A percentile compares a stretch with the other conserved stretches of the same genome.
Evolutionary conservation across 257 asterid genomes (phyloP).

Genomic region (Solanum okadae): DNA sequence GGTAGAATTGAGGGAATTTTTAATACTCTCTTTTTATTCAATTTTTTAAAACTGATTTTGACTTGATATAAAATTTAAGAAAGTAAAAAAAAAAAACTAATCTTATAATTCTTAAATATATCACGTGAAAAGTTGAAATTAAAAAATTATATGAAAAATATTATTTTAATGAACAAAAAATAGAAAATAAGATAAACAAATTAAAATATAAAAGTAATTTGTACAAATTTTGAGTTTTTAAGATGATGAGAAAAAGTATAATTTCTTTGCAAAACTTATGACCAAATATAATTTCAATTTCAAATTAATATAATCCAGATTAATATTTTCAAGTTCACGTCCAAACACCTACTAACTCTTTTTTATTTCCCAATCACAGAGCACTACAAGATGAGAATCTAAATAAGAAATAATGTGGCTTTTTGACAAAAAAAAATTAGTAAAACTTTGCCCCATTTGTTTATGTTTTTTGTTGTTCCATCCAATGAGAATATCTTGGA

Average conservation of each 20-base stretch:
- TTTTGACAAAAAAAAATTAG: constrained; percentile 22
- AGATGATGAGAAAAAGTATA: neutral
- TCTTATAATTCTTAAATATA: too few species aligned
- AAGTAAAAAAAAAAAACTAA: too few species aligned
- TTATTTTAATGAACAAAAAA: too few species aligned
- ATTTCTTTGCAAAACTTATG: neutral
- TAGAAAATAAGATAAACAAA: neutral
- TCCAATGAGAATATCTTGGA: constrained; percentile 17
- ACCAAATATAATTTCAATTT: neutral
- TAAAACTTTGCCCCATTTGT: neutral
- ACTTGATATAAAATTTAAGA: too few species aligned
- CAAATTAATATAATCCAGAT: neutral
- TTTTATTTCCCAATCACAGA: constrained; percentile 48
- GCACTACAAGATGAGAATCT: constrained; percentile 83
- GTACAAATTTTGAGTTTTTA: neutral
- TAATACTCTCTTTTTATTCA: too few species aligned
- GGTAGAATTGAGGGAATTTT: neutral
- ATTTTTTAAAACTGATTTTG: neutral
- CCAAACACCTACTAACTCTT: neutral
- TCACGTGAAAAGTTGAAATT: too few species aligned
- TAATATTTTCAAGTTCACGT: neutral
- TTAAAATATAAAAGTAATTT: neutral
- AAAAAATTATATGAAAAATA: too few species aligned
- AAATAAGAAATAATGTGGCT: constrained; percentile 23
- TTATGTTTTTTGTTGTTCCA: constrained; percentile 10